These are phyloP conservation scores for Trichoderma orchidacearum DNA, from an alignment of 495 filamentous ascomycete species.

Conservation along the genomic window DNA sequence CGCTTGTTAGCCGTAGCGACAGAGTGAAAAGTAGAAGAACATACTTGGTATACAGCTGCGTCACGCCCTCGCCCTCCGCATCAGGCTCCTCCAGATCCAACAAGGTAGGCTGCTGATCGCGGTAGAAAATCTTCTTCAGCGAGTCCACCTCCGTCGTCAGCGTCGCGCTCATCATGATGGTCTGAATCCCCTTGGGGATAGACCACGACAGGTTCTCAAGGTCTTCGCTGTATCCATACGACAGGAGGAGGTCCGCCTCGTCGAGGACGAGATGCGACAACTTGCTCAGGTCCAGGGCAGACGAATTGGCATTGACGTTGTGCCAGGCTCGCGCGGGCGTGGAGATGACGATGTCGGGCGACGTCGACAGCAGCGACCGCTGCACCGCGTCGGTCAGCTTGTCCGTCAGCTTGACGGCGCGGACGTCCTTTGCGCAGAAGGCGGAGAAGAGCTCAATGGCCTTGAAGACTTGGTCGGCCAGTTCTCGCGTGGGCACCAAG, in stretches of 20 bases:
- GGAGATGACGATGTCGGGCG: constrained; percentile 76
- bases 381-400: constrained; percentile 81
- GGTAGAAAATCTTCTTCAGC: constrained; percentile 75
- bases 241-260: constrained; percentile 88
- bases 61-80: constrained; percentile 57
- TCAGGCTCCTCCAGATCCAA: constrained; percentile 63
- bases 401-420: constrained; percentile 71
- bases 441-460: constrained; percentile 54
- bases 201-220: constrained; percentile 60
- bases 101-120: constrained; percentile 45
- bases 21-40: constrained; percentile 7
- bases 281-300: constrained; percentile 51
- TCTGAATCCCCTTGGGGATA: constrained; percentile 76
- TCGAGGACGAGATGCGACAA: constrained; percentile 80
- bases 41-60: constrained; percentile 74
- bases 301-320: constrained; percentile 47
- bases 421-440: constrained; percentile 75
- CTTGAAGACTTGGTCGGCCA: constrained; percentile 79
- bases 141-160: constrained; percentile 75
- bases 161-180: constrained; percentile 85
- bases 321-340: constrained; percentile 68
- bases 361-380: constrained; percentile 70
- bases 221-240: constrained; percentile 89
- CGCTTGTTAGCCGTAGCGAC: constrained; percentile 5
- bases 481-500: constrained; percentile 85